Evolutionary conservation across 805 yeast species (phyloP), one percentile per base, ranked within the genome.

Genomic region (Kuraishia floccosa): DNA sequence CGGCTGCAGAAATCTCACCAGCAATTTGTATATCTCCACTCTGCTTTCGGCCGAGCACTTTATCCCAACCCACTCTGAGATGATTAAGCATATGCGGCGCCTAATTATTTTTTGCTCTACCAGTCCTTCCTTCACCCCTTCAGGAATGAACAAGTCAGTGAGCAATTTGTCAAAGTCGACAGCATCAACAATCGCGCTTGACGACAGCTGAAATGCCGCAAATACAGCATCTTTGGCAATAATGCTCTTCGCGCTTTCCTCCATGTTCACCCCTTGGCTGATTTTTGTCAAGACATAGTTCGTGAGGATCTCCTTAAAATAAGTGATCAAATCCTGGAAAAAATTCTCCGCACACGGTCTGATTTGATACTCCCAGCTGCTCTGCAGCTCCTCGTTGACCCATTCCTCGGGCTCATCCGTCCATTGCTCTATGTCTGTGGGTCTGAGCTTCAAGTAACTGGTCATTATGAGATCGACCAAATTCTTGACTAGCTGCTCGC

Each of bases 381-480:
- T 60, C 30, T 75, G 67, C 35, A 77, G 57, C 41, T 86, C 94
- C 45, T 85, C 94, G 39, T 76, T 75, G 14, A 82, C 75, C 84
- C 94, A 91, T 50, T 85, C 96, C 49, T 86, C 97, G 0, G 97
- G 96, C 36, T 86, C 94, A 12, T 68, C 51, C 9, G 63, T 49
- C 97, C 97, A 91, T 24, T 72, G 59, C 42, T 82, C 93, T 29
- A 89, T 51, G 47, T 87, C 96, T 2, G 67, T 52, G 1, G 89
- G 85, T 35, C 76, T 71, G 29, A 87, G 52, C 34, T 78, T 69
- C 38, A 91, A 60, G 51, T 84, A 87, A 72, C 78, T 77, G 25
- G 66, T 62, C 35, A 86, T 75, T 22, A 87, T 58, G 26, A 81
- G 54, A 36, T 79, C 80, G 9, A 83, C 68, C 9, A 89, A 50